phyloP scores from a whole-genome alignment of 192 early-diverging fungal species.

The Thoreauomyces humboldtii region DNA sequence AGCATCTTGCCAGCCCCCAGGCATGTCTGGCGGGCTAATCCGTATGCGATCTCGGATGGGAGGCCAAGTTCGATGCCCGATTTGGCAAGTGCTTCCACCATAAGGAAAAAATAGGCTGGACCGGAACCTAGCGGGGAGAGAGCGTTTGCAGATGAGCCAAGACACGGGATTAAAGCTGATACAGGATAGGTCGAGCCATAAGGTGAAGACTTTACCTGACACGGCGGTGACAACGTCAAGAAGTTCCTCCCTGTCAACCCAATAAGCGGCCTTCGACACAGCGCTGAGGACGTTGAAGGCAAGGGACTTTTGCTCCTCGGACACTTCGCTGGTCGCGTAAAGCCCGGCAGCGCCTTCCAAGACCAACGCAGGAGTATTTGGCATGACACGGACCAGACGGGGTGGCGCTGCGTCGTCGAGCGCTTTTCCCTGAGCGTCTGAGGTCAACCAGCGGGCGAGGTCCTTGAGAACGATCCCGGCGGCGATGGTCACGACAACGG shows the following conservation, averaged over 20 bases:
- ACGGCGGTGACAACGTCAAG: conserved; percentile 87
- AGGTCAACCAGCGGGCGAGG: conserved; percentile 69
- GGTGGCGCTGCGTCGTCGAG: conserved; percentile 27
- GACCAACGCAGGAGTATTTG: conserved; percentile 92
- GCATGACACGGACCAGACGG: conserved; percentile 83
- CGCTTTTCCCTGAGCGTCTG: conserved; percentile 2
- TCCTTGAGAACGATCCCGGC: conserved; percentile 80
- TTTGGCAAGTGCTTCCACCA: conserved; percentile 85
- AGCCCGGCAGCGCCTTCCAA: conserved; percentile 85
- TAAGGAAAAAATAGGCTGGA: conserved; percentile 93
- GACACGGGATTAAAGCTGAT: too few species aligned
- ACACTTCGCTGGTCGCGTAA: conserved; percentile 65
- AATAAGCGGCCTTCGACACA: conserved; percentile 78
- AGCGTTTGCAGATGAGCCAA: neutral
- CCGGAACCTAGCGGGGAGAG: conserved; percentile 79
- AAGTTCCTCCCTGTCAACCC: conserved; percentile 72
- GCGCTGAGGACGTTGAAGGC: conserved; percentile 69
- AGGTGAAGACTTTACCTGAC: conserved; percentile 43
- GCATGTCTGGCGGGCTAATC: conserved; percentile 87
- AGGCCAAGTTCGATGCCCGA: conserved; percentile 76
- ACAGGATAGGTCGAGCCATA: neutral
- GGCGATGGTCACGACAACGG: conserved; percentile 83
- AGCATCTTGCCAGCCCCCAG: conserved; percentile 88
- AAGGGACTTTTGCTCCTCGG: conserved; percentile 56
- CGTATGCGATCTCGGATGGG: conserved; percentile 65